A percentile compares a stretch with the other conserved stretches of the same genome.
Evolutionary conservation across 1,284 basidiomycete species (phyloP).

Genomic region (Athelia psychrophila): DNA sequence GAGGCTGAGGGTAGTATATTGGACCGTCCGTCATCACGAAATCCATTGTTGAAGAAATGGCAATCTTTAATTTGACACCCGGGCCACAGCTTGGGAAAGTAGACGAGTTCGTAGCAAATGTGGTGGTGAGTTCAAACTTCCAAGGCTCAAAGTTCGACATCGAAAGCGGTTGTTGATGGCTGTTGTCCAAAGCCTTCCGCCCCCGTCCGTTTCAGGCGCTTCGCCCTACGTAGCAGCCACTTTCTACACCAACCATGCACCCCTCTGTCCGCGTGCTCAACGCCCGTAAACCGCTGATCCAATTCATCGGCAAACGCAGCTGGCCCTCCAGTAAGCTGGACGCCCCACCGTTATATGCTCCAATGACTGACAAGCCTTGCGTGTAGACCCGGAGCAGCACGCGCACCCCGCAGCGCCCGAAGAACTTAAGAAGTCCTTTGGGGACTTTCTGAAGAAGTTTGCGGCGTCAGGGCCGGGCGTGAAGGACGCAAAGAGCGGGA

Average conservation of each 20-base stretch:
- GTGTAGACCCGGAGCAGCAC: constrained; percentile 56
- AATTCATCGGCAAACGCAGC: constrained; percentile 72
- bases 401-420: constrained; percentile 77
- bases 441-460: constrained; percentile 55
- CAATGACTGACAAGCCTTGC: constrained; percentile 25
- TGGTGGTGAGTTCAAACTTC: too few relatives aligned
- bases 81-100: too few relatives aligned
- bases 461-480: constrained; percentile 32
- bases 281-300: constrained; percentile 70
- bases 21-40: too few relatives aligned
- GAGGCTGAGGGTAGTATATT: too few relatives aligned
- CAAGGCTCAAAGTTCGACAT: too few relatives aligned
- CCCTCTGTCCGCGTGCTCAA: constrained; percentile 42
- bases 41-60: too few relatives aligned
- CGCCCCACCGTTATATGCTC: background rate
- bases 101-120: too few relatives aligned
- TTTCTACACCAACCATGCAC: constrained; percentile 33
- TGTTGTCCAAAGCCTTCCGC: background rate
- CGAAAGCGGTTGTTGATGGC: background rate
- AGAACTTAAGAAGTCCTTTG: constrained; percentile 64
- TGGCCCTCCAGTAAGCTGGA: constrained; percentile 59
- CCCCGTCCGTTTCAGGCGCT: background rate
- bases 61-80: too few relatives aligned
- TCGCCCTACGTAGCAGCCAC: constrained; percentile 1
- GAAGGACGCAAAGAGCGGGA: background rate